These are phyloP conservation scores for Kwoniella newhampshirensis DNA, from an alignment of 768 basidiomycete genomes.

Conservation along the genomic window DNA sequence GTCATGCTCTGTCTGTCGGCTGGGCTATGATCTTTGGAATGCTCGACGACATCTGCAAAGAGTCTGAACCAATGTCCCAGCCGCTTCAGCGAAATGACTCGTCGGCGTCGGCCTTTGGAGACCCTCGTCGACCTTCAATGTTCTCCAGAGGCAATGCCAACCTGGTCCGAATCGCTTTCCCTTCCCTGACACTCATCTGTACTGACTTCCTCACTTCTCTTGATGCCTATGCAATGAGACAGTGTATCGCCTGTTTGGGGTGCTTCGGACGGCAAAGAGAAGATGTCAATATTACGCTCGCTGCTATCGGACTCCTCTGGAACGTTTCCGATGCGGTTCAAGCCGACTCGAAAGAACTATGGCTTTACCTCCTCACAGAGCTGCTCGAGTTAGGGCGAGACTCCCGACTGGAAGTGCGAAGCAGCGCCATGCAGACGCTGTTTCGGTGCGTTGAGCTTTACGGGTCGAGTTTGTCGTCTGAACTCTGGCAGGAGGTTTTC, in stretches of 20 bases:
- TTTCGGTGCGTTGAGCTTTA: slow-evolving; percentile 93
- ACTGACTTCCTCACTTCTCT: slow-evolving; percentile 79
- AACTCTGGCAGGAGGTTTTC: slow-evolving; percentile 87
- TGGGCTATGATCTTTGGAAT: slow-evolving; percentile 94
- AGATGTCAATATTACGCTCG: slow-evolving; percentile 94
- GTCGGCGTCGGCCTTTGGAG: slow-evolving; percentile 46
- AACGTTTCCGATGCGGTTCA: slow-evolving; percentile 94
- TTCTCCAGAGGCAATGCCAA: slow-evolving; percentile 64
- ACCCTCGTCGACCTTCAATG: slow-evolving; percentile 58
- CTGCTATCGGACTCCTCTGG: slow-evolving; percentile 91
- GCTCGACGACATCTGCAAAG: slow-evolving; percentile 77
- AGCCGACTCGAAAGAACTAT: slow-evolving; percentile 77
- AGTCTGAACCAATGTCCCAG: slow-evolving; percentile 16
- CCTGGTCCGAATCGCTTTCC: slow-evolving; percentile 88
- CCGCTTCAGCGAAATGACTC: slow-evolving; percentile 42
- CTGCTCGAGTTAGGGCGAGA: slow-evolving; percentile 81
- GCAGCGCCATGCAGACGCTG: slow-evolving; percentile 90
- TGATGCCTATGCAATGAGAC: slow-evolving; percentile 73
- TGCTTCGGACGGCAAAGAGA: slow-evolving; percentile 81
- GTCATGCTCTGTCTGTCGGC: slow-evolving; percentile 84
- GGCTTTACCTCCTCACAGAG: slow-evolving; percentile 87
- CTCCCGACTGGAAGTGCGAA: slow-evolving; percentile 78
- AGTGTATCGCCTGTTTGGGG: slow-evolving; percentile 86
- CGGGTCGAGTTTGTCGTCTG: slow-evolving; percentile 74
- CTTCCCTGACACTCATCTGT: slow-evolving; percentile 88